Evolutionary conservation across 2,329 filamentous ascomycete genomes (phyloP).

Genomic region (Aspergillus hortae): DNA sequence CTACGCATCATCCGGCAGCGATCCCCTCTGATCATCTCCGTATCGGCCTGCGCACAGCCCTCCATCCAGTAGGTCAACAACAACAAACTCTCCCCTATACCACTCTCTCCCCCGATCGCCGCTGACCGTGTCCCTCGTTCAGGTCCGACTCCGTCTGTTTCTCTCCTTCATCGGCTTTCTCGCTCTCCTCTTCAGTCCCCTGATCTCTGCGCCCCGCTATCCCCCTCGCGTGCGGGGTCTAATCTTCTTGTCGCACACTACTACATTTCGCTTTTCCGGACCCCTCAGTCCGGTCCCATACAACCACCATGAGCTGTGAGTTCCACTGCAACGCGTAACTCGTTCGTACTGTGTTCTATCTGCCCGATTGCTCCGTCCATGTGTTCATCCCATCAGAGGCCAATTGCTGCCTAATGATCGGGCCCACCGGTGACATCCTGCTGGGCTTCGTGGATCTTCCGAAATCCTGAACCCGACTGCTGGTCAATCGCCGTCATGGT

Average conservation of each 20-base stretch:
- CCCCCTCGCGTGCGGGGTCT: slow-evolving; percentile 22
- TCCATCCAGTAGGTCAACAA: neutral
- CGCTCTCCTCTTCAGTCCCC: neutral
- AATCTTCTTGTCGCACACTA: slow-evolving; percentile 17
- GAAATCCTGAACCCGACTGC: neutral
- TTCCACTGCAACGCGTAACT: slow-evolving; percentile 1
- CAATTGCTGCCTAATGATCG: neutral
- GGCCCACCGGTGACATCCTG: neutral
- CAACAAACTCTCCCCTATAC: neutral
- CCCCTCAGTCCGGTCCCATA: slow-evolving; percentile 1
- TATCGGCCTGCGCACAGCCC: neutral
- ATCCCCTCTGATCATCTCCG: too few species aligned
- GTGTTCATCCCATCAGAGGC: neutral
- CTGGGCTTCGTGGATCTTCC: neutral
- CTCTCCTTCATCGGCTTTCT: neutral
- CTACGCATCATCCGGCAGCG: too few species aligned
- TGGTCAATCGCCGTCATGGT: neutral
- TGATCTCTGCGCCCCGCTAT: slow-evolving; percentile 8
- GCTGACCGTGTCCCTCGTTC: neutral
- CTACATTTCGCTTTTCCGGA: neutral
- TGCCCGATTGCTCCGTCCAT: neutral
- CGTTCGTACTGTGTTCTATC: neutral
- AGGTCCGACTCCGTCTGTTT: too few species aligned
- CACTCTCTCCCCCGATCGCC: neutral
- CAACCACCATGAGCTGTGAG: slow-evolving; percentile 25